Conservation (phyloP, 257 asterid genomes). For the Fraxinus americana region DNA sequence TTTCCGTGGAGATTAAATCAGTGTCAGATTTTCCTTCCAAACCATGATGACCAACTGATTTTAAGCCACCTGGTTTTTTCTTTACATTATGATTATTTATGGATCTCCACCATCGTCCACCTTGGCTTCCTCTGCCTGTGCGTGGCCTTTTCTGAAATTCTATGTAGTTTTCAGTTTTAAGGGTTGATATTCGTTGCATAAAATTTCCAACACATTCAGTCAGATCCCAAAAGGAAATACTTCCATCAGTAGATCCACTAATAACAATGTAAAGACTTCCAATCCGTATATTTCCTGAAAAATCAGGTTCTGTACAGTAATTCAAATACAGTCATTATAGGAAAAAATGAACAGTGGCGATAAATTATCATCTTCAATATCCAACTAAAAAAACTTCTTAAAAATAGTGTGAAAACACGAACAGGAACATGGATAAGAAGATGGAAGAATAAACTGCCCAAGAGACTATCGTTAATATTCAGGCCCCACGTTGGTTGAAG, state of each 20-base stretch:
- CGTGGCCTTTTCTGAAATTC: conserved; percentile 85
- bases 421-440: not conserved
- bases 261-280: conserved; percentile 63
- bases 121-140: conserved; percentile 99
- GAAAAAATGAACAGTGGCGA: not conserved
- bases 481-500: not conserved
- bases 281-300: conserved; percentile 43
- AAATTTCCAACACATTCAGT: conserved; percentile 70
- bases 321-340: not conserved
- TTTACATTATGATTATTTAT: conserved; percentile 43
- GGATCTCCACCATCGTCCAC: conserved; percentile 85
- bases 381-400: not conserved
- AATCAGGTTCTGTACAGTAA: not conserved
- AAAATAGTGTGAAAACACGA: not conserved
- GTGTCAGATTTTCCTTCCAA: conserved; percentile 28
- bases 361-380: not conserved
- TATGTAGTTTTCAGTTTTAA: conserved; percentile 51
- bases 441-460: not conserved
- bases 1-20: conserved; percentile 29
- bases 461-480: not conserved
- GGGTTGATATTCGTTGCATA: conserved; percentile 57
- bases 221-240: conserved; percentile 88
- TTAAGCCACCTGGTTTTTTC: conserved; percentile 35
- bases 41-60: conserved; percentile 23
- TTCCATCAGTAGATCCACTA: conserved; percentile 93